Conservation (phyloP, 1,139 yeast genomes). For the Arxiozyma bovina region DNA sequence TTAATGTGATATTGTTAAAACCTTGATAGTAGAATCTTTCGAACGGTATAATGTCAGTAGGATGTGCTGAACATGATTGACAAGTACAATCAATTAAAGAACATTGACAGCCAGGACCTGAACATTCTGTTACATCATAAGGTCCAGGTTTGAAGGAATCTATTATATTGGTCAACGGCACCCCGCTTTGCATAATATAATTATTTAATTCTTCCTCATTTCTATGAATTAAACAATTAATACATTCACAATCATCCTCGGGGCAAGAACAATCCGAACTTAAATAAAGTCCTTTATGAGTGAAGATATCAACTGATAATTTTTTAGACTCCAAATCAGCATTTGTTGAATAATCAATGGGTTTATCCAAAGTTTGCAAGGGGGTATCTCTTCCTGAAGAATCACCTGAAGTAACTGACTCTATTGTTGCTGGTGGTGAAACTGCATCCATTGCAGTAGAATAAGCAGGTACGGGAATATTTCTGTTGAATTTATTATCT, state of each 20-base stretch:
- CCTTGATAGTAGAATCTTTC: slow-evolving; percentile 23
- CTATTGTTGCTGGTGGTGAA: background rate
- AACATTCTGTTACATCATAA: slow-evolving; percentile 11
- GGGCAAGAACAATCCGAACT: slow-evolving; percentile 30
- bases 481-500: background rate
- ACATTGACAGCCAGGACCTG: slow-evolving; percentile 18
- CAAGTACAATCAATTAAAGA: slow-evolving; percentile 20
- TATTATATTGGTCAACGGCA: slow-evolving; percentile 24
- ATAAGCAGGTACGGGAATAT: background rate
- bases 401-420: background rate
- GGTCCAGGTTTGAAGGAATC: slow-evolving; percentile 10
- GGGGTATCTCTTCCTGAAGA: background rate
- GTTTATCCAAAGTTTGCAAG: background rate
- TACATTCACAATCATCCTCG: slow-evolving; percentile 26
- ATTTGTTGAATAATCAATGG: background rate
- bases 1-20: slow-evolving; percentile 19
- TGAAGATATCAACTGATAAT: slow-evolving; percentile 24
- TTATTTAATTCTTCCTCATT: slow-evolving; percentile 27
- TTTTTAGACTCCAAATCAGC: slow-evolving; percentile 10
- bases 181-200: slow-evolving; percentile 26
- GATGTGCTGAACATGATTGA: slow-evolving; percentile 21
- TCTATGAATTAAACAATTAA: slow-evolving; percentile 30
- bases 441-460: background rate
- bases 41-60: slow-evolving; percentile 23
- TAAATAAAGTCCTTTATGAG: slow-evolving; percentile 28